Evolutionary conservation across 805 yeast species (phyloP).

Genomic region (Wilhelminamyces savonicus): DNA sequence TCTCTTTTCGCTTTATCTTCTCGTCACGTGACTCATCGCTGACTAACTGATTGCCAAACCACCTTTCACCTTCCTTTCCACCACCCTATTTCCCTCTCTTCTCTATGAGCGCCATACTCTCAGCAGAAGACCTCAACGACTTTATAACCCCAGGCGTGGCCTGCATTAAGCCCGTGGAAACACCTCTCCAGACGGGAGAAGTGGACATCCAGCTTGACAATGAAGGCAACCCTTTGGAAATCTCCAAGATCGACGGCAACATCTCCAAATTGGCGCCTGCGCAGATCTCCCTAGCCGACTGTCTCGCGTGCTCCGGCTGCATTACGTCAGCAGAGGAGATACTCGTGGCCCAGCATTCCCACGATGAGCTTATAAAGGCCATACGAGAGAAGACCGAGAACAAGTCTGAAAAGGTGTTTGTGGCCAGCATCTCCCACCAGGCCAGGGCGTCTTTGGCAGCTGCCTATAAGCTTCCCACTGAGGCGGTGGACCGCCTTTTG

Average conservation of each 20-base stretch:
- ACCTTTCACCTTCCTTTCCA: neutral
- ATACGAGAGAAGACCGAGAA: constrained; percentile 26
- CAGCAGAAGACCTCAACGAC: constrained; percentile 89
- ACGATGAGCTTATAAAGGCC: constrained; percentile 65
- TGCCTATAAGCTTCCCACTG: constrained; percentile 50
- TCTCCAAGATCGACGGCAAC: constrained; percentile 53
- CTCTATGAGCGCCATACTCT: constrained; percentile 88
- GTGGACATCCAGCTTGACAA: constrained; percentile 54
- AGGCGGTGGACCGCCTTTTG: constrained; percentile 55
- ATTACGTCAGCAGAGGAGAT: constrained; percentile 97
- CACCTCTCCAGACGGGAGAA: constrained; percentile 23
- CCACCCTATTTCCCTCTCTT: no score
- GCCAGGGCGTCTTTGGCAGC: constrained; percentile 75
- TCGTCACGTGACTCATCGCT: no score
- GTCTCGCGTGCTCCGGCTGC: constrained; percentile 95
- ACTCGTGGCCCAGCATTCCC: constrained; percentile 84
- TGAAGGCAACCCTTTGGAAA: constrained; percentile 61
- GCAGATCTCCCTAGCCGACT: constrained; percentile 83
- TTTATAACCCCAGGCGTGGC: constrained; percentile 93
- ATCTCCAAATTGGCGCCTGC: constrained; percentile 61
- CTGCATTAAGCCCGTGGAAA: constrained; percentile 76
- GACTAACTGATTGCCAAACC: no score
- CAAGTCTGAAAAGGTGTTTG: constrained; percentile 41
- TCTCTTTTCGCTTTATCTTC: no score
- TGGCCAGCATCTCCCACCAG: constrained; percentile 80